phyloP scores from a whole-genome alignment of 352 stramenopile genomes.

The Phytophthora podocarpi region DNA sequence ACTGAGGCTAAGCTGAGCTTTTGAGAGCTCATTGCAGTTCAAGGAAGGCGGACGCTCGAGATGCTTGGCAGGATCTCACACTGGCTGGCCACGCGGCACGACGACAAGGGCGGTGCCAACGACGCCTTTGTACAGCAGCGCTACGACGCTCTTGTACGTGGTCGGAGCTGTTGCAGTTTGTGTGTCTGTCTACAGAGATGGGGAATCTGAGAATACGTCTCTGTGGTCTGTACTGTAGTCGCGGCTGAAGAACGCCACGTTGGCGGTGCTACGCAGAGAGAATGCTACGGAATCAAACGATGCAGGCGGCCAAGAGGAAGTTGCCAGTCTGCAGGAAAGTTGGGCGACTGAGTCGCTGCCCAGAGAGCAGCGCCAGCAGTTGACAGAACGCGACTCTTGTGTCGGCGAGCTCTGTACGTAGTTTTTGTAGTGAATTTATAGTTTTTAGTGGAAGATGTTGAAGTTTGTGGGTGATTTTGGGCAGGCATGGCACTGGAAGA shows the following conservation, averaged over 20 bases:
- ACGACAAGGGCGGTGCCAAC: conserved; percentile 38
- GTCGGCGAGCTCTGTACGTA: conserved; percentile 68
- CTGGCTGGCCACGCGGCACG: conserved; percentile 66
- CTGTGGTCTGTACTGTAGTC: conserved; percentile 34
- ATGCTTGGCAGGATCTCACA: conserved; percentile 75
- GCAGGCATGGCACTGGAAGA: conserved; percentile 60
- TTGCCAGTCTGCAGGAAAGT: conserved; percentile 2
- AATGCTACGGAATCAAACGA: conserved; percentile 27
- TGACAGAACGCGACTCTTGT: conserved; percentile 63
- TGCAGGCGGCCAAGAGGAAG: background rate
- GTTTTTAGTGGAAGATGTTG: background rate
- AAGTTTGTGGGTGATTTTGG: background rate
- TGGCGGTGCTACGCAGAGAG: conserved; percentile 55
- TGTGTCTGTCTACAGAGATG: background rate
- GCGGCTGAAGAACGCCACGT: conserved; percentile 71
- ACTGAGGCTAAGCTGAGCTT: too few relatives aligned
- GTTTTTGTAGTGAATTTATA: background rate
- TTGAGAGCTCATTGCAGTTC: conserved; percentile 14
- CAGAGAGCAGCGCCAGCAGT: conserved; percentile 22
- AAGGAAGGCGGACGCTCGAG: background rate
- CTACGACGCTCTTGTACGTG: conserved; percentile 66
- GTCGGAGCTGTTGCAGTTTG: background rate
- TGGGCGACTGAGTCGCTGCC: conserved; percentile 7
- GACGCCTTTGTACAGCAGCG: conserved; percentile 59
- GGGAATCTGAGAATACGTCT: background rate